A percentile compares a stretch with the other conserved stretches of the same genome.
phyloP scores from a whole-genome alignment of 2,329 filamentous ascomycete genomes.

The Xylariaceae sp. region DNA sequence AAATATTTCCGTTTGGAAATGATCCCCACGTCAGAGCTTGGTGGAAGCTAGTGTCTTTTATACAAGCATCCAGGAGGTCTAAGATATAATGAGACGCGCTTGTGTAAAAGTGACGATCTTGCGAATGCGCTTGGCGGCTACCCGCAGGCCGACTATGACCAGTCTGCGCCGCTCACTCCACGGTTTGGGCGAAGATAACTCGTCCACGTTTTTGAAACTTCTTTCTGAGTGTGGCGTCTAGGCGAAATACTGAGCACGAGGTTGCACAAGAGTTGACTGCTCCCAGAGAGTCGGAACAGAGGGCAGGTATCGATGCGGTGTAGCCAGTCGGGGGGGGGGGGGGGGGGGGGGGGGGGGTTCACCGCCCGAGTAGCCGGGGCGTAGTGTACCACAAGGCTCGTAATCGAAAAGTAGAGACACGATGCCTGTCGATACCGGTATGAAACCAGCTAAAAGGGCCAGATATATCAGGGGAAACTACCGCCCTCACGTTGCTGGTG shows the following conservation, averaged over 20 bases:
- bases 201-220: slow-evolving; percentile 24
- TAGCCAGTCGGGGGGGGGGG: slow-evolving; percentile 13
- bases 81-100: slow-evolving; percentile 9
- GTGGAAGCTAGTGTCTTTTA: slow-evolving; percentile 30
- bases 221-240: slow-evolving; percentile 9
- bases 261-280: slow-evolving; percentile 7
- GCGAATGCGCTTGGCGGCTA: slow-evolving; percentile 24
- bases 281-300: slow-evolving; percentile 23
- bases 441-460: neutral
- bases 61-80: slow-evolving; percentile 34
- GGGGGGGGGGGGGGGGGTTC: too few species aligned
- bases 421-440: neutral
- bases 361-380: neutral
- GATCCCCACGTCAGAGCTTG: slow-evolving; percentile 25
- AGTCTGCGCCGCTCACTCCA: slow-evolving; percentile 14
- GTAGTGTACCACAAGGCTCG: slow-evolving; percentile 31
- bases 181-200: slow-evolving; percentile 15
- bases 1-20: slow-evolving; percentile 15
- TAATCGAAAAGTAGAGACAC: slow-evolving; percentile 28
- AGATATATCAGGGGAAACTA: neutral
- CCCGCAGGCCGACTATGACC: slow-evolving; percentile 13
- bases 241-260: neutral
- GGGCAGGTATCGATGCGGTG: slow-evolving; percentile 11
- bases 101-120: slow-evolving; percentile 20
- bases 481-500: neutral